Evolutionary conservation across 2,329 filamentous ascomycete genomes (phyloP), one percentile per base, ranked within the genome.

Genomic region (Neofusicoccum sp.): DNA sequence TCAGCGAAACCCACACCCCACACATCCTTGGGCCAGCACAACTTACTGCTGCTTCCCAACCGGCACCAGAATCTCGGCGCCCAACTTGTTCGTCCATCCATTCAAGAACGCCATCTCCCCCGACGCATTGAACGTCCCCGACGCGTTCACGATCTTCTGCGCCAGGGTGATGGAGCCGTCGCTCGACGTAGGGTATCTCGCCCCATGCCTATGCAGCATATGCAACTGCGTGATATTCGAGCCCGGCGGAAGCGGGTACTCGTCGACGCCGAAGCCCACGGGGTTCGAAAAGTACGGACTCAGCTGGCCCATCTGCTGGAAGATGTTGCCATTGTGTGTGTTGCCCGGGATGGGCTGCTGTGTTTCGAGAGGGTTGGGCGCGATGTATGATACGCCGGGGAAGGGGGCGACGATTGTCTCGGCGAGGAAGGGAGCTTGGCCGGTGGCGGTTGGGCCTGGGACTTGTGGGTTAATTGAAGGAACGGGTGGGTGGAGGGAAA

Each of bases 201-300:
- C 82, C 7, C 89, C 89, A 69, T 92, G 89, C 1, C 89, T 84
- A 11, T 87, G 88, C 4, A 91, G 78, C 85, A 91, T 87, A 76
- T 89, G 78, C 45, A 92, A 77, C 76, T 90, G 87, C 30, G 86
- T 78, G 53, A 91, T 89, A 61, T 88, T 85, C 0, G 88, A 83
- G 11, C 85, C 88, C 6, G 78, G 71, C 0, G 88, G 89, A 14
- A 90, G 72, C 3, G 88, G 80, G 66, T 88, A 89, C 73, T 93
- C 89, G 14, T 88, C 78, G 0, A 90, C 87, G 2, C 89, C 89
- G 64, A 91, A 92, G 1, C 89, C 89, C 34, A 71, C 68, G 0
- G 87, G 84, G 60, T 87, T 86, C 0, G 88, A 86, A 63, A 84
- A 84, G 72, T 91, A 92, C 3, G 89, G 88, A 40, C 85, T 86